Conservation (phyloP, 73 alveolate species). For the Breviolum minutum region DNA sequence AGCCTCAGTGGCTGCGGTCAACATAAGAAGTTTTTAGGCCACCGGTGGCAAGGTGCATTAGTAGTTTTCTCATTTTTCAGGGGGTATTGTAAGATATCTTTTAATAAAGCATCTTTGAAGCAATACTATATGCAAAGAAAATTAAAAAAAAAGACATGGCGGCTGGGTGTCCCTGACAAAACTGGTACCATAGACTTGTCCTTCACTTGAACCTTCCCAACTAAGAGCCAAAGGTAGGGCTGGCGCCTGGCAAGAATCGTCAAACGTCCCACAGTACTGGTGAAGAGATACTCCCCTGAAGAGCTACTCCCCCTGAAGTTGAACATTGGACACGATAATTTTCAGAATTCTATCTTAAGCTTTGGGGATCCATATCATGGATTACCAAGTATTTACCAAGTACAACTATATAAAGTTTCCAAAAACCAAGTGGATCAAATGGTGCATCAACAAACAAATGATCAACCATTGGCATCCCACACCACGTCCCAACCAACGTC, state of each 20-base stretch:
- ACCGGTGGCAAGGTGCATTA: no score
- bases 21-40: no score
- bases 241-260: conserved; percentile 19
- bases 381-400: background rate
- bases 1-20: background rate
- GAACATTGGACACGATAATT: no score
- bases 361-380: background rate
- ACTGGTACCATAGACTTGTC: conserved; percentile 45
- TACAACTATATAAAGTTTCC: background rate
- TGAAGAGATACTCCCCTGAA: background rate
- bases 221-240: conserved; percentile 63
- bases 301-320: no score
- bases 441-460: background rate
- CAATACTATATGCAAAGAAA: no score
- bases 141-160: background rate
- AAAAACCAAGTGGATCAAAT: background rate
- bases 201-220: conserved; percentile 33
- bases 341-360: background rate
- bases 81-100: no score
- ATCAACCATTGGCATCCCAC: background rate
- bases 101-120: no score
- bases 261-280: background rate
- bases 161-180: background rate
- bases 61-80: no score
- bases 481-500: background rate